A percentile compares a stretch with the other conserved stretches of the same genome.
These are phyloP conservation scores for Nowakowskiella sp. DNA, from an alignment of 192 early-diverging fungal genomes.

Conservation along the genomic window DNA sequence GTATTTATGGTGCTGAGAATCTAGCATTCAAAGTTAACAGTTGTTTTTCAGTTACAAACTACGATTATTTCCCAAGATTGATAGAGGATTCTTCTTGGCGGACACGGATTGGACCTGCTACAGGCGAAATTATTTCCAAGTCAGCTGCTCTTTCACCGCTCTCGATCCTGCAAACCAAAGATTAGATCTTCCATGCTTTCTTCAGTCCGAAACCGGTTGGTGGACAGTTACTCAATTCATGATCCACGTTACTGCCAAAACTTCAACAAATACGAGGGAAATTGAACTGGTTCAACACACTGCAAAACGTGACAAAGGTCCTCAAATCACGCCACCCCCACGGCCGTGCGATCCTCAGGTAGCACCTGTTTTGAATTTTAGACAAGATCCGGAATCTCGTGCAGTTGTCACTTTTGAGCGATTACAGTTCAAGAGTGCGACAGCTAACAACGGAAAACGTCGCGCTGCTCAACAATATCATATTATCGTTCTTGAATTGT, in stretches of 20 bases:
- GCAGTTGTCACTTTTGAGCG: constrained; percentile 72
- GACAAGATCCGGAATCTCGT: not conserved
- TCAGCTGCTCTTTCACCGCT: constrained; percentile 62
- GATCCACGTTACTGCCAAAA: constrained; percentile 67
- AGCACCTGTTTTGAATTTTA: constrained; percentile 22
- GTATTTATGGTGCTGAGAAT: constrained; percentile 31
- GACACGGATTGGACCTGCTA: constrained; percentile 94
- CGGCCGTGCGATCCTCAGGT: constrained; percentile 3
- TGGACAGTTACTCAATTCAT: constrained; percentile 59
- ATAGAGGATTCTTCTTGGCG: constrained; percentile 91
- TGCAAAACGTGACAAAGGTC: constrained; percentile 88
- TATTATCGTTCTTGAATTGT: constrained; percentile 66
- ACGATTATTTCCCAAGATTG: constrained; percentile 68
- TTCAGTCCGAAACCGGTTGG: constrained; percentile 45
- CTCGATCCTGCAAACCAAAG: constrained; percentile 23
- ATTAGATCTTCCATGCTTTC: constrained; percentile 54
- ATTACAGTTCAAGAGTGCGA: constrained; percentile 92
- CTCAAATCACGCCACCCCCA: constrained; percentile 56
- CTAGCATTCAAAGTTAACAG: constrained; percentile 22
- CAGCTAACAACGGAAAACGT: constrained; percentile 89
- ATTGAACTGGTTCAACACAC: constrained; percentile 91
- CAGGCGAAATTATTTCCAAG: constrained; percentile 93
- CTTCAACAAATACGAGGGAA: constrained; percentile 59
- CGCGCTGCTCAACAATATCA: constrained; percentile 90
- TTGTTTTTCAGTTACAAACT: constrained; percentile 33